Evolutionary conservation across 371 early-diverging fungal genomes (phyloP).

Genomic region (Gilbertella persicaria): DNA sequence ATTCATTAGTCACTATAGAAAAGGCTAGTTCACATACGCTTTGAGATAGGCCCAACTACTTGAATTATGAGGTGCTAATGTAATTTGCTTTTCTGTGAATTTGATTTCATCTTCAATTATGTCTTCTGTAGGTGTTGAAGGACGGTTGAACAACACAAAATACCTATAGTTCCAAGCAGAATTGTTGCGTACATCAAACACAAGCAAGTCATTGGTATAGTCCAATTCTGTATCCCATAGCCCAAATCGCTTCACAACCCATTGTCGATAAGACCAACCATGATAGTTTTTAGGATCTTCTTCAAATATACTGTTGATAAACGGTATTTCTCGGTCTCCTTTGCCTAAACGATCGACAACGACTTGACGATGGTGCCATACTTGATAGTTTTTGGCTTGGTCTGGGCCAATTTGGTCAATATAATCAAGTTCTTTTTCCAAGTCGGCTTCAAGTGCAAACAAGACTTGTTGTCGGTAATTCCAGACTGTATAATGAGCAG

Average conservation of each 20-base stretch:
- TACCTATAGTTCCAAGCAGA: conserved; percentile 98
- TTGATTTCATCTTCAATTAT: conserved; percentile 63
- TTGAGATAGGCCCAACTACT: conserved; percentile 88
- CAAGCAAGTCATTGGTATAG: conserved; percentile 70
- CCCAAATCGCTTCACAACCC: conserved; percentile 79
- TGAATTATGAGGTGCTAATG: conserved; percentile 83
- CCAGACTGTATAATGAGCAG: conserved; percentile 96
- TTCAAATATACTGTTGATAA: conserved; percentile 69
- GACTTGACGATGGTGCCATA: conserved; percentile 93
- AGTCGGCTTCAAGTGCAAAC: conserved; percentile 60
- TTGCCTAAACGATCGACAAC: conserved; percentile 68
- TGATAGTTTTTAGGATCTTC: conserved; percentile 97
- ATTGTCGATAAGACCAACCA: conserved; percentile 95
- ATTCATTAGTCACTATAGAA: conserved; percentile 17
- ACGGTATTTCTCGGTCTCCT: conserved; percentile 61
- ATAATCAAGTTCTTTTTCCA: conserved; percentile 76
- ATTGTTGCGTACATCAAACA: conserved; percentile 91
- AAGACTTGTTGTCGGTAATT: conserved; percentile 84
- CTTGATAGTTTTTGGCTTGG: conserved; percentile 93
- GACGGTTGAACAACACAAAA: conserved; percentile 66
- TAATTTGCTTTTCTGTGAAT: conserved; percentile 71
- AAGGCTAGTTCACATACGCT: conserved; percentile 49
- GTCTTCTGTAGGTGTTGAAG: conserved; percentile 40
- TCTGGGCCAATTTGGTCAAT: conserved; percentile 68
- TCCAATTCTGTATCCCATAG: conserved; percentile 79